Evolutionary conservation across 2,329 filamentous ascomycete species (phyloP), one percentile per base, ranked within the genome.

Genomic region (Madurella fahalii): DNA sequence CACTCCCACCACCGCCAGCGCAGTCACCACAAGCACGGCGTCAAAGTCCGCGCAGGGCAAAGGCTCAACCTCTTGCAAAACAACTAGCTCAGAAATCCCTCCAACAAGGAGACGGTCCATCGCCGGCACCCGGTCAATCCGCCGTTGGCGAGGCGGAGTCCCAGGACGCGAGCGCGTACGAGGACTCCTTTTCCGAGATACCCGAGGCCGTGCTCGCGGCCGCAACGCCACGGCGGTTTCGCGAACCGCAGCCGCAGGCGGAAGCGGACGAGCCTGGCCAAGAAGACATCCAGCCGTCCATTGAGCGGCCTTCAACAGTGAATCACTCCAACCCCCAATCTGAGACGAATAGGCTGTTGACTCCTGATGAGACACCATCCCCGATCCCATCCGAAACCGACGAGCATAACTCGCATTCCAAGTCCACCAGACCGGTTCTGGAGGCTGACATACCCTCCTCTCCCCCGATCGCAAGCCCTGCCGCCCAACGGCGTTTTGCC

Each of bases 121-220:
- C 50, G 8, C 57, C 50, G 5, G 42, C 41, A 17, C 39, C 50
- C 9, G 11, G 11, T 1, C 50, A 34, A 16, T 32, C 44, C 8
- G 41, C 51, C 12, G 30, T 9, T 12, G 42, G 37, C n/a, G 20
- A 34, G 34, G 37, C 52, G 63, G 31, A 56, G 43, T 5, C 45
- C 40, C 9, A 49, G 59, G 0, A 64, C 1, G 66, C 68, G 2
- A 68, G 66, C 40, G 47, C 66, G 30, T 79, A 81, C 43, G 77
- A 82, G 1, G 80, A 83, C 58, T 81, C 79, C 0, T 83, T 83
- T 59, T 83, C 80, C 0, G 78, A 81, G 49, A 79, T 83, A 15
- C 78, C 80, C 0, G 74, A 78, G 15, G 72, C 67, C 4, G 68
- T 81, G 2, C 72, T 83, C 4, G 72, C 71, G 13, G 77, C 77